phyloP scores from a whole-genome alignment of 495 filamentous ascomycete species.

The Entonaema liquescens region DNA sequence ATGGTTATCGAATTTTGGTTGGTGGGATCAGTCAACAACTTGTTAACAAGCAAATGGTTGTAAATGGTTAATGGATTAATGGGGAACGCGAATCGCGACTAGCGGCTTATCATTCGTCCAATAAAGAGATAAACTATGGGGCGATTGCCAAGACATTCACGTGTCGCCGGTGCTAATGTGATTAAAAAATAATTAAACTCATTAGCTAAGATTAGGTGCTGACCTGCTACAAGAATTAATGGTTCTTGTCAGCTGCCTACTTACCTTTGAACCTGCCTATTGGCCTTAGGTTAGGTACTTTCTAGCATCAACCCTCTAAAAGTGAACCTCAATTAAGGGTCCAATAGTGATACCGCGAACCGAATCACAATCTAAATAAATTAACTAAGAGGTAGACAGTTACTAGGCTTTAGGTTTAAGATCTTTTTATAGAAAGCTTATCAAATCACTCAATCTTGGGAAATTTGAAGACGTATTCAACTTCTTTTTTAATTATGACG shows the following conservation, averaged over 20 bases:
- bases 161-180: constrained; percentile 9
- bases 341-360: not conserved
- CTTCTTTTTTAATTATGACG: not conserved
- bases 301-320: not conserved
- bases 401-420: no score
- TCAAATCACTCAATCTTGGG: not conserved
- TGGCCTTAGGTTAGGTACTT: not conserved
- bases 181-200: not conserved
- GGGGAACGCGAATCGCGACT: constrained; percentile 49
- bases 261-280: not conserved
- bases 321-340: not conserved
- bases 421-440: not conserved
- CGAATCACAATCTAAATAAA: no score
- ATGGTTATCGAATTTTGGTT: constrained; percentile 39
- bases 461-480: not conserved
- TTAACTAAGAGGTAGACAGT: no score
- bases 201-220: constrained; percentile 2
- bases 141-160: constrained; percentile 37
- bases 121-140: constrained; percentile 22
- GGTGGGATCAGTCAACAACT: constrained; percentile 41
- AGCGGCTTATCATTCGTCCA: constrained; percentile 31
- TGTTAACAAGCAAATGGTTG: constrained; percentile 27
- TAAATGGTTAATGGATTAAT: not conserved
- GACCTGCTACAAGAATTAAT: not conserved
- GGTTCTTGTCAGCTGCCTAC: not conserved